Conservation (phyloP, 768 basidiomycete species). For the Hericium coralloides region DNA sequence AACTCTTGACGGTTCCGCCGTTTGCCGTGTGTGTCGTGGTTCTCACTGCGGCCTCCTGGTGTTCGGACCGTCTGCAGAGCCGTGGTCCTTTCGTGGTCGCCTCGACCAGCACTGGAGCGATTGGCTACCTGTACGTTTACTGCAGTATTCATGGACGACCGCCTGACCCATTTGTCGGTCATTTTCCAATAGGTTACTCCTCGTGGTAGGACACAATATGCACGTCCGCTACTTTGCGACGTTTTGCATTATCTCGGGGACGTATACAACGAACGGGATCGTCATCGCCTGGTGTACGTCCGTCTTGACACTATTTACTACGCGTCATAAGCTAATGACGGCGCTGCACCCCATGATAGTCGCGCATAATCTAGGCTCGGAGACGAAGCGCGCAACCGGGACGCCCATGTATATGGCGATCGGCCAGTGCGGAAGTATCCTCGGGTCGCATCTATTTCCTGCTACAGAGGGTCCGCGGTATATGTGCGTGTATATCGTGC, state of each 20-base stretch:
- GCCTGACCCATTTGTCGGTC: not conserved
- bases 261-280: constrained; percentile 67
- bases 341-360: constrained; percentile 27
- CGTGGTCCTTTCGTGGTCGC: constrained; percentile 43
- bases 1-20: constrained; percentile 74
- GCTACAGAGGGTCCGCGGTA: constrained; percentile 54
- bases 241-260: constrained; percentile 70
- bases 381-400: constrained; percentile 68
- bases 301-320: not conserved
- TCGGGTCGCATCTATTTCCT: constrained; percentile 72
- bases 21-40: constrained; percentile 65
- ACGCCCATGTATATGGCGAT: constrained; percentile 76
- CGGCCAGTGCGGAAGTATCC: constrained; percentile 66
- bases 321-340: not conserved
- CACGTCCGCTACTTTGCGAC: constrained; percentile 71
- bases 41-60: constrained; percentile 45
- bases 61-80: constrained; percentile 58
- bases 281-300: constrained; percentile 71
- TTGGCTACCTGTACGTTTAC: constrained; percentile 52
- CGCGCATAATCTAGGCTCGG: constrained; percentile 70
- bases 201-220: constrained; percentile 42
- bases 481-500: constrained; percentile 35
- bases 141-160: not conserved
- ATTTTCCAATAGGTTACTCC: constrained; percentile 36
- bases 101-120: constrained; percentile 36